phyloP scores from a whole-genome alignment of 2,329 filamentous ascomycete genomes.

The Westerdykella aurantiaca region DNA sequence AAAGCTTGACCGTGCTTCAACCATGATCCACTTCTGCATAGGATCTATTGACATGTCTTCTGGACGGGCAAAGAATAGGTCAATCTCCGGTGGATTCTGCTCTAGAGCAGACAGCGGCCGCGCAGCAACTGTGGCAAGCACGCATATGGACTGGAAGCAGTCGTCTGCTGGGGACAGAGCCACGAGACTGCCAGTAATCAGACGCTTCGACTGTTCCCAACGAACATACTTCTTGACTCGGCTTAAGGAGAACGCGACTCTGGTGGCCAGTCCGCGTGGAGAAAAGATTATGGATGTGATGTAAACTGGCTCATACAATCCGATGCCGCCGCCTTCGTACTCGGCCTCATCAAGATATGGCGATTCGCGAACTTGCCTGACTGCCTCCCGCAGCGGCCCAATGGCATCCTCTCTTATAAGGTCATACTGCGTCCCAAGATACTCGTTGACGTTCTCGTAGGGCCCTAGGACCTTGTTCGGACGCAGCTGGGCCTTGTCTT shows the following conservation, averaged over 20 bases:
- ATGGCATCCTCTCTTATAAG: slow-evolving; percentile 70
- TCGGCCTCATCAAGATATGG: slow-evolving; percentile 55
- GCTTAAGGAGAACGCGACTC: slow-evolving; percentile 64
- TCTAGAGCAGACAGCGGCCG: slow-evolving; percentile 59
- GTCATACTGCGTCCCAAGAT: slow-evolving; percentile 68
- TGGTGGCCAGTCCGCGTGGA: slow-evolving; percentile 56
- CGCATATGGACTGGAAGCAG: slow-evolving; percentile 58
- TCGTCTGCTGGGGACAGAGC: slow-evolving; percentile 53
- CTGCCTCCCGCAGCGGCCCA: slow-evolving; percentile 61
- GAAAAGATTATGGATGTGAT: slow-evolving; percentile 61
- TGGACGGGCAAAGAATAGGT: slow-evolving; percentile 63
- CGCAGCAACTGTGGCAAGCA: slow-evolving; percentile 67
- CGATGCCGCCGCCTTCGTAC: slow-evolving; percentile 29
- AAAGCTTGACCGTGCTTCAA: slow-evolving; percentile 68
- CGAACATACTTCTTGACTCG: slow-evolving; percentile 60
- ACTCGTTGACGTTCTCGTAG: slow-evolving; percentile 58
- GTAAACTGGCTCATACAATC: slow-evolving; percentile 45
- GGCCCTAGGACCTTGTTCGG: slow-evolving; percentile 40
- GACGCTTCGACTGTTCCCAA: slow-evolving; percentile 59
- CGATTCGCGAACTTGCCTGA: slow-evolving; percentile 50
- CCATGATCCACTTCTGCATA: slow-evolving; percentile 65
- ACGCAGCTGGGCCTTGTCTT: slow-evolving; percentile 5
- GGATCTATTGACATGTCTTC: slow-evolving; percentile 64
- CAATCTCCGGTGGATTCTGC: slow-evolving; percentile 63
- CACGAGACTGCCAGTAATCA: slow-evolving; percentile 51